Base-by-base conservation (phyloP, 2,329 filamentous ascomycete species). In the Botryotinia calthae region DNA sequence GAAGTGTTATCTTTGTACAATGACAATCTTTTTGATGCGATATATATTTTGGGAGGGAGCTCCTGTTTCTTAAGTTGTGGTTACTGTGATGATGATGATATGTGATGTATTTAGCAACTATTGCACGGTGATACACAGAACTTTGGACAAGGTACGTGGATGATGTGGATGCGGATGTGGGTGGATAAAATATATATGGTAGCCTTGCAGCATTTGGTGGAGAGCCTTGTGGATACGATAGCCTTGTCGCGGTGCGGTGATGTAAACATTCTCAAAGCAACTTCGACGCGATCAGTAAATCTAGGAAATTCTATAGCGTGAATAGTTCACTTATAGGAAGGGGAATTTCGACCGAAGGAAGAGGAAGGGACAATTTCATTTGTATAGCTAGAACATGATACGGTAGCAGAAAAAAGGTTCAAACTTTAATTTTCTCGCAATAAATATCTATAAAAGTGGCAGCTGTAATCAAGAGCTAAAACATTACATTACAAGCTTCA, bases 181-280 rank as follows among this genome's bases (percentile, higher is more conserved):
- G 25, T 54, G 51, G 14, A 56, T 56, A 56, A 22, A 62, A 62
- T 40, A 25, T 42, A 40, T n/a, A 28, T 31, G 61, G n/a, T 64
- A 64, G 61, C 61, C 61, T 64, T 64, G 61, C 61, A 64, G 25
- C 9, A 31, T 44, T 18, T n/a, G 25, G 37, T 22, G 37, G 16
- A 63, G 61, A 64, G 40, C 61, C 61, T 64, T 64, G 61, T 64
- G 59, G 59, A 62, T n/a, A 62, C 18, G 4, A 25, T 10, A 63
- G 61, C 61, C 61, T 64, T 64, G 61, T 64, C 61, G 61, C 37
- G 61, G 37, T 42, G 20, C 40, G 61, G 40, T 64, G 40, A 64
- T 64, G 61, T 64, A 64, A 64, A 44, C 61, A 46, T 28, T 28
- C 51, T 31, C 16, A 56, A 56, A 28, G 25, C 34, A 42, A 22